Conservation (phyloP, 345 rosid genomes). For the Linum lewisii region DNA sequence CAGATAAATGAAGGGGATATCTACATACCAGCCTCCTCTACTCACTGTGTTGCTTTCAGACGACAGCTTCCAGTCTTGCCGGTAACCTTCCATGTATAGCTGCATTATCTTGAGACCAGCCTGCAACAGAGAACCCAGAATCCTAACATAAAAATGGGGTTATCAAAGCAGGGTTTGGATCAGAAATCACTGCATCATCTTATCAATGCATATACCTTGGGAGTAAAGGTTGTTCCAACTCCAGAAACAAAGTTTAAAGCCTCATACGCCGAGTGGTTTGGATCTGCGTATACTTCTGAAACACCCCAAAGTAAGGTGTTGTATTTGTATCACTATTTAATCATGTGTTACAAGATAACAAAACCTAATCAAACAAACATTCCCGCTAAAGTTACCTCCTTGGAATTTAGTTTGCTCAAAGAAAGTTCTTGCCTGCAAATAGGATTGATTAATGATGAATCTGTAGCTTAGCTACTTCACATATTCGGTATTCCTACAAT, state of each 20-base stretch:
- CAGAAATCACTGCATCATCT: background rate
- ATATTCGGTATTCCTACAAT: too few relatives aligned
- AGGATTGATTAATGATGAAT: background rate
- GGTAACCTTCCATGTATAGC: slow-evolving; percentile 81
- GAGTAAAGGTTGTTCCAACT: slow-evolving; percentile 66
- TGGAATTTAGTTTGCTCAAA: slow-evolving; percentile 70
- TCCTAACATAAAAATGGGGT: background rate
- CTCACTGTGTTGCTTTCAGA: slow-evolving; percentile 59
- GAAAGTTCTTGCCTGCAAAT: slow-evolving; percentile 71
- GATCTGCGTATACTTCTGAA: slow-evolving; percentile 95
- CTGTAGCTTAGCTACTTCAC: background rate
- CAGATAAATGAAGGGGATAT: background rate
- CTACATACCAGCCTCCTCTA: slow-evolving; percentile 82
- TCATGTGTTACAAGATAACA: background rate
- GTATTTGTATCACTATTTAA: slow-evolving; percentile 2
- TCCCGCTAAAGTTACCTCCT: slow-evolving; percentile 51
- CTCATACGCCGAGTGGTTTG: slow-evolving; percentile 62
- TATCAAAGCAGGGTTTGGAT: background rate
- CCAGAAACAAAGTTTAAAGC: slow-evolving; percentile 77
- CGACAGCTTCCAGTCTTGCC: slow-evolving; percentile 95
- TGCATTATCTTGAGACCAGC: slow-evolving; percentile 87
- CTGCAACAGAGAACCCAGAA: slow-evolving; percentile 21
- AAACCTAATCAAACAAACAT: background rate
- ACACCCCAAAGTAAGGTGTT: background rate
- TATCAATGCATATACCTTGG: slow-evolving; percentile 37